phyloP scores from a whole-genome alignment of 2,329 filamentous ascomycete species.

The Fusarium virguliforme region DNA sequence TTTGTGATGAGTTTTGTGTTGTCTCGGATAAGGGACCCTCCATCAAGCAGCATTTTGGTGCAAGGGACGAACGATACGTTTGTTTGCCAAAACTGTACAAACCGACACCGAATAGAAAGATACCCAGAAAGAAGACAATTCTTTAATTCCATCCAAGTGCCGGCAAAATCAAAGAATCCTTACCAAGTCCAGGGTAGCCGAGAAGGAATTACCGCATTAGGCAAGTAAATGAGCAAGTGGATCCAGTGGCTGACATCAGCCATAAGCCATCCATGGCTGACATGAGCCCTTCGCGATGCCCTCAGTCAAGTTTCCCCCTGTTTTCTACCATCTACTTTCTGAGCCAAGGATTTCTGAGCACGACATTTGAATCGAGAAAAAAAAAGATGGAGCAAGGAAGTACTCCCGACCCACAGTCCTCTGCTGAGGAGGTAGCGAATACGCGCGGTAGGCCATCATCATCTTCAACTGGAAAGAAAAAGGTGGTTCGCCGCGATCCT shows the following conservation, averaged over 20 bases:
- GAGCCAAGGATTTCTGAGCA: not conserved
- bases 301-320: not conserved
- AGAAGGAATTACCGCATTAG: constrained; percentile 3
- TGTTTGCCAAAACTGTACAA: not conserved
- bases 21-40: not conserved
- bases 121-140: not conserved
- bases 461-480: constrained; percentile 25
- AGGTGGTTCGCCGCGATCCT: constrained; percentile 44
- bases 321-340: constrained; percentile 12
- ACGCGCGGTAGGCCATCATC: constrained; percentile 13
- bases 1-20: not conserved
- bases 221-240: constrained; percentile 23
- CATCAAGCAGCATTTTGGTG: not conserved
- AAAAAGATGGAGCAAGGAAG: constrained; percentile 34
- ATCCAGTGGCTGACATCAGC: constrained; percentile 49
- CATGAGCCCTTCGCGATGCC: constrained; percentile 23
- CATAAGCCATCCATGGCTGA: constrained; percentile 40
- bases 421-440: not conserved
- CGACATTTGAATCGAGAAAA: not conserved
- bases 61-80: not conserved
- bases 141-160: not conserved
- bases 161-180: not conserved
- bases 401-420: constrained; percentile 2
- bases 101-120: not conserved
- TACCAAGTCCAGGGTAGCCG: not conserved